Base-by-base conservation (phyloP, 1,284 basidiomycete species). In the Calocybe gambosa region DNA sequence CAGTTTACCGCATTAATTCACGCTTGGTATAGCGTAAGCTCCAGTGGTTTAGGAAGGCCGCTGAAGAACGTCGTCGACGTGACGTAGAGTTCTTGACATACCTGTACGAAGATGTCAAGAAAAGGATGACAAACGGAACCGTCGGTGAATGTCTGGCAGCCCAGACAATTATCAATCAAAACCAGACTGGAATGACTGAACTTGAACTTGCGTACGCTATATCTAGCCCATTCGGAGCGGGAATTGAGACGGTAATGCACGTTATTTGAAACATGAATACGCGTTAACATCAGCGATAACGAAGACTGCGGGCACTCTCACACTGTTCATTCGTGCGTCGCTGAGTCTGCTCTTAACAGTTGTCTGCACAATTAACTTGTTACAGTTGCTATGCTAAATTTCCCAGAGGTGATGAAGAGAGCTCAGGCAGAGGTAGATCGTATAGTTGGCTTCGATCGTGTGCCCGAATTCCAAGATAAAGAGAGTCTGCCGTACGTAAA, bases 201-300 rank as follows among this genome's bases (percentile, higher is more conserved):
- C 46, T 75, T 19, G 71, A 75, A 46, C 55, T 76, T 13, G 73
- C 72, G 1, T 74, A 76, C 55, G 61, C 70, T 1, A 65, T 70
- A 34, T 70, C 67, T 5, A 68, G 69, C 34, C 70, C 72, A 0
- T 73, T 73, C 51, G 73, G 71, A 12, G 71, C 71, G 12, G 74
- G 73, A 1, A 71, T 71, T 18, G 73, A 76, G 49, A 76, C 74
- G 37, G 68, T 71, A 37, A 37, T 37, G 45, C 61, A 49, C 42
- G 21, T 8, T 28, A 34, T 16, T 34, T 15, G 18, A 7, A 23
- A 34, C 23, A 19, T 34, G 16, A 19, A 34, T 25, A n/a, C 12
- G 6, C 19, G 25, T 39, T 36, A 37, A 15, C 13, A 31, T 31
- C 12, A 6, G 13, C 12, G 10, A 5, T 26, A 10, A 20, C 20